Evolutionary conservation across 139 green algal genomes (phyloP).

Genomic region (Dunaliella primolecta): DNA sequence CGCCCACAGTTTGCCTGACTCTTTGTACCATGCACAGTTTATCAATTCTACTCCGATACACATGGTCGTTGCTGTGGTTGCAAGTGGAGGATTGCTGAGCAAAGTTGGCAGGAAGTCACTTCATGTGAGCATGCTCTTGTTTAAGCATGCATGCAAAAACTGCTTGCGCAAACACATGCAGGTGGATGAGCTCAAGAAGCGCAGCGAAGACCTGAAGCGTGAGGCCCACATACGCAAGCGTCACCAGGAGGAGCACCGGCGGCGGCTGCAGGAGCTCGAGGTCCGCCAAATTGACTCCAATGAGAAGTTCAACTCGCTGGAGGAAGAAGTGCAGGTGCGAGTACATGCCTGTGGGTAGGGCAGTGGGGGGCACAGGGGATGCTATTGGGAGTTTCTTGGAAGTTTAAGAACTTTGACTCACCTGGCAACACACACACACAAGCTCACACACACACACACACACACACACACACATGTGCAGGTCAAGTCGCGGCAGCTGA

Average conservation of each 20-base stretch:
- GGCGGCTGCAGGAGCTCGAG: slow-evolving; percentile 46
- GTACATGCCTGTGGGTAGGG: neutral
- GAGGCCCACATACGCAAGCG: slow-evolving; percentile 50
- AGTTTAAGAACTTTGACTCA: too few relatives aligned
- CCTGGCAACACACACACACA: neutral
- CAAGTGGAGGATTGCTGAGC: too few relatives aligned
- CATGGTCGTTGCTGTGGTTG: too few relatives aligned
- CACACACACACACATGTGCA: slow-evolving; percentile 9
- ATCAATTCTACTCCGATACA: too few relatives aligned
- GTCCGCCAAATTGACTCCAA: slow-evolving; percentile 39
- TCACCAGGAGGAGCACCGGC: slow-evolving; percentile 53
- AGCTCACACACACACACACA: neutral
- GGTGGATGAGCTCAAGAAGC: slow-evolving; percentile 63
- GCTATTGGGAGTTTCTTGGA: too few relatives aligned
- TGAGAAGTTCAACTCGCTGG: slow-evolving; percentile 41
- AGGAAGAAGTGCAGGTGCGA: slow-evolving; percentile 45
- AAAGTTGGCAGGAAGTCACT: too few relatives aligned
- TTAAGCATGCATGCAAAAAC: too few relatives aligned
- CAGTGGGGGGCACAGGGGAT: too few relatives aligned
- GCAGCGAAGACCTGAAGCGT: slow-evolving; percentile 53
- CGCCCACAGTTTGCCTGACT: too few relatives aligned
- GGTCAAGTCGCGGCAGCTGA: slow-evolving; percentile 63
- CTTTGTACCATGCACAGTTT: too few relatives aligned
- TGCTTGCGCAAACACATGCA: neutral
- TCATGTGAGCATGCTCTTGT: too few relatives aligned